Evolutionary conservation across 768 basidiomycete species (phyloP), one percentile per base, ranked within the genome.

Genomic region (Fistulinella prunicolor): DNA sequence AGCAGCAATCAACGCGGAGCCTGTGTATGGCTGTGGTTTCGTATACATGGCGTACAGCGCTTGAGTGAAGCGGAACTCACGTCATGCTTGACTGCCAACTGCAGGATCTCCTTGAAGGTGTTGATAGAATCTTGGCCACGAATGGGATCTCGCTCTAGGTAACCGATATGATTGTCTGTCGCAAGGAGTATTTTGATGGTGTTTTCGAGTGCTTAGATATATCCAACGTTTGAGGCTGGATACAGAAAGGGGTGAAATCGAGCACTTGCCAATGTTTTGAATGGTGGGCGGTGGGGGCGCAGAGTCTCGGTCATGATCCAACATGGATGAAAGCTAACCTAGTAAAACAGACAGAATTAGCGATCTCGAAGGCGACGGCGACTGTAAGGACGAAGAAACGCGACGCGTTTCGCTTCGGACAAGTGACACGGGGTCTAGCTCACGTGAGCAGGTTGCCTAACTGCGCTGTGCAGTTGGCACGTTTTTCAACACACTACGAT

Each of bases 131-230:
- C 96, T 66, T 91, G 86, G 0, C 95, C 94, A 24, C 96, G 81
- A 36, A 97, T 76, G 2, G 96, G 94, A 63, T 99, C 96, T 51
- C 92, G 79, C 69, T 98, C 95, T 53, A 86, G 78, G 70, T 91
- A 96, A 0, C 96, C 96, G 52, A 99, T 88, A 60, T 97, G 94
- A 56, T 92, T 95, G 70, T 97, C 94, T 0, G 94, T 96, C 6
- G 94, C 94, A 7, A 97, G 82, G 63, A 97, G 68, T 59, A 97
- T 93, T 51, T 72, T 76, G 50, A 93, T 83, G 1, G 82, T 89
- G 60, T 91, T 79, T 51, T 85, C 78, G 17, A 74, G 68, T 48
- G 73, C 85, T 85, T 47, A 21, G 28, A 30, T 28, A 32, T 19
- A 19, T 37, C 22, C 35, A 43, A 47, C 9, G 6, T 36, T 44